phyloP scores from a whole-genome alignment of 805 yeast genomes.

The Blastobotrys robertii region DNA sequence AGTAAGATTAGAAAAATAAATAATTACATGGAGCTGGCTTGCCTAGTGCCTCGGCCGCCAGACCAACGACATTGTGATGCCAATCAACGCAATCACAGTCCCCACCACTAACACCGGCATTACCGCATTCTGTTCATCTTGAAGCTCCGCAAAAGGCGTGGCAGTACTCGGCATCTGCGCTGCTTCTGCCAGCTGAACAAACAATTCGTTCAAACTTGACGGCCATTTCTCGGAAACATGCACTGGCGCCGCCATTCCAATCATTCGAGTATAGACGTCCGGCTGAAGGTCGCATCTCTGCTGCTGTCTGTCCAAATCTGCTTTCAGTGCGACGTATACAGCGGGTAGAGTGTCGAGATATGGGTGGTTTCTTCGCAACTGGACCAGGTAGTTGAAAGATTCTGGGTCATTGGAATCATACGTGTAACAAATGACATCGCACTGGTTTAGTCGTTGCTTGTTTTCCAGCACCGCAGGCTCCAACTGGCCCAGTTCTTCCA shows the following conservation, averaged over 20 bases:
- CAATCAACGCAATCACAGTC: constrained; percentile 76
- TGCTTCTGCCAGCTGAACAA: constrained; percentile 80
- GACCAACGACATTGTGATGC: constrained; percentile 61
- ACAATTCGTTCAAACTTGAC: constrained; percentile 72
- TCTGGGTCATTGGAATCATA: constrained; percentile 97
- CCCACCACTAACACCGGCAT: constrained; percentile 64
- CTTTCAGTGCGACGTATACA: constrained; percentile 85
- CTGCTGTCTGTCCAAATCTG: constrained; percentile 92
- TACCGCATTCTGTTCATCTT: constrained; percentile 86
- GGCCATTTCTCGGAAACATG: constrained; percentile 91
- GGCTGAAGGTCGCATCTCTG: constrained; percentile 83
- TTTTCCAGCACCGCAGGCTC: constrained; percentile 78
- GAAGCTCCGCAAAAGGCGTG: constrained; percentile 43
- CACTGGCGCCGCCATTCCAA: constrained; percentile 67
- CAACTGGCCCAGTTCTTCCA: constrained; percentile 83
- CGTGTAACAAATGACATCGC: constrained; percentile 83
- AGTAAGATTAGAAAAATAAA: no score
- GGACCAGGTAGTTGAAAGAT: constrained; percentile 74
- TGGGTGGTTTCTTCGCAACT: constrained; percentile 52
- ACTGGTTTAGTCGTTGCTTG: constrained; percentile 56
- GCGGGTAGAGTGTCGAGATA: constrained; percentile 61
- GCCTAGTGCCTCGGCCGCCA: neutral
- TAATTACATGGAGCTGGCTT: no score
- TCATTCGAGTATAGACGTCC: constrained; percentile 64
- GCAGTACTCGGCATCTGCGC: constrained; percentile 69